A percentile compares a stretch with the other conserved stretches of the same genome.
These are phyloP conservation scores for Torulaspora franciscae DNA, from an alignment of 805 yeast genomes.

Conservation along the genomic window DNA sequence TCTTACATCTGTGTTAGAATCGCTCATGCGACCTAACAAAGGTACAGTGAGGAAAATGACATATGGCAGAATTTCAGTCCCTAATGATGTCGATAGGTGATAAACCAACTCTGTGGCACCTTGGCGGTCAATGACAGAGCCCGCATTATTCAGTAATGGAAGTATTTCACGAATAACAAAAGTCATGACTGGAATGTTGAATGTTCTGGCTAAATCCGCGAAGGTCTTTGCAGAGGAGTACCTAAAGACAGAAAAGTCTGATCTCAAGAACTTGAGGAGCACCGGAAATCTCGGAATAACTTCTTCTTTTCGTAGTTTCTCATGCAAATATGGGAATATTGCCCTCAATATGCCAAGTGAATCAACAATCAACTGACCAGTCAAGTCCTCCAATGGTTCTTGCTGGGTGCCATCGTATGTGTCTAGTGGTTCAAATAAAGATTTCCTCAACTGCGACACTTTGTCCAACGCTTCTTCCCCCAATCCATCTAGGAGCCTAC, in stretches of 20 bases:
- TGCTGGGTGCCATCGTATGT: conserved; percentile 30
- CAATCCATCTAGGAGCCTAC: conserved; percentile 50
- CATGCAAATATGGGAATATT: conserved; percentile 56
- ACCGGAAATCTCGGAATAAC: conserved; percentile 52
- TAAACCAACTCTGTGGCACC: conserved; percentile 91
- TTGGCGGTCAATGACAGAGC: conserved; percentile 67
- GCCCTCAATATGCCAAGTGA: conserved; percentile 78
- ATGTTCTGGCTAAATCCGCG: conserved; percentile 66
- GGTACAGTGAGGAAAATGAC: conserved; percentile 95
- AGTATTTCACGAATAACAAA: conserved; percentile 70
- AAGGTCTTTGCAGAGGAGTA: conserved; percentile 87
- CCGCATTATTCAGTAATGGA: conserved; percentile 76
- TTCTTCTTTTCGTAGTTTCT: conserved; percentile 42
- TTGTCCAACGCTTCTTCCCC: conserved; percentile 50
- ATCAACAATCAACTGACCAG: conserved; percentile 80
- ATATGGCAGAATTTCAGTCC: conserved; percentile 82
- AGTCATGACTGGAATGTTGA: conserved; percentile 70
- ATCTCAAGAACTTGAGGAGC: conserved; percentile 51
- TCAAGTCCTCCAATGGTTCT: conserved; percentile 4
- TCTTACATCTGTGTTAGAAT: conserved; percentile 82
- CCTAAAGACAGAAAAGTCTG: conserved; percentile 75
- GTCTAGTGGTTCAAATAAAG: conserved; percentile 63
- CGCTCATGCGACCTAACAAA: conserved; percentile 96
- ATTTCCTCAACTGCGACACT: conserved; percentile 60
- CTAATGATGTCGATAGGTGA: conserved; percentile 82